phyloP scores from a whole-genome alignment of 345 rosid genomes.

The Eucalyptus sp. region DNA sequence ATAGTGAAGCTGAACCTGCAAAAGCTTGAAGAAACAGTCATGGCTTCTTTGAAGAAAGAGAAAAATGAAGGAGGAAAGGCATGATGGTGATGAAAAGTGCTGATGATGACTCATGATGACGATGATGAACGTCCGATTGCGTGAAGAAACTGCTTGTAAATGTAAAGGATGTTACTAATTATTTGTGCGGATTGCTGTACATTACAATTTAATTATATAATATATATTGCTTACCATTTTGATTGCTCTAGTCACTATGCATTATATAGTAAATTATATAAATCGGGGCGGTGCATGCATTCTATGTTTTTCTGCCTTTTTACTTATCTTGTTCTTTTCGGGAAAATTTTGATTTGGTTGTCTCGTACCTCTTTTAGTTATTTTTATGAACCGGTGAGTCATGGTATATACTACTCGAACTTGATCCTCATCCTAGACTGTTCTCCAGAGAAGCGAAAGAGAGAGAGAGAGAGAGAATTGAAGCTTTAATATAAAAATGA shows the following conservation, averaged over 20 bases:
- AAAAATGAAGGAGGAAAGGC: not conserved
- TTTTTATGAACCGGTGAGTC: not conserved
- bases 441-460: not conserved
- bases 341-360: not conserved
- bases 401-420: not conserved
- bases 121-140: not conserved
- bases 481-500: not conserved
- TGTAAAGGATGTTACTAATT: not conserved
- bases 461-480: not conserved
- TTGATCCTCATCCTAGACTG: not conserved
- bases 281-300: not conserved
- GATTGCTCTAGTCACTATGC: not conserved
- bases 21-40: conserved; percentile 54
- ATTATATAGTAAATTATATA: not conserved
- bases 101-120: not conserved
- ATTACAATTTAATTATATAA: not conserved
- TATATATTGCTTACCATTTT: not conserved
- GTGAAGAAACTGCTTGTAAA: not conserved
- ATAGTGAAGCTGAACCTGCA: conserved; percentile 90
- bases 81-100: not conserved
- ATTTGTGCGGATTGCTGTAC: not conserved
- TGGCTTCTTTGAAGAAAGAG: conserved; percentile 22
- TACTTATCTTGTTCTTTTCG: not conserved
- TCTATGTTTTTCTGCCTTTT: not conserved
- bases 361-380: not conserved